phyloP scores from a whole-genome alignment of 257 asterid species.

The Penstemon eatonii region DNA sequence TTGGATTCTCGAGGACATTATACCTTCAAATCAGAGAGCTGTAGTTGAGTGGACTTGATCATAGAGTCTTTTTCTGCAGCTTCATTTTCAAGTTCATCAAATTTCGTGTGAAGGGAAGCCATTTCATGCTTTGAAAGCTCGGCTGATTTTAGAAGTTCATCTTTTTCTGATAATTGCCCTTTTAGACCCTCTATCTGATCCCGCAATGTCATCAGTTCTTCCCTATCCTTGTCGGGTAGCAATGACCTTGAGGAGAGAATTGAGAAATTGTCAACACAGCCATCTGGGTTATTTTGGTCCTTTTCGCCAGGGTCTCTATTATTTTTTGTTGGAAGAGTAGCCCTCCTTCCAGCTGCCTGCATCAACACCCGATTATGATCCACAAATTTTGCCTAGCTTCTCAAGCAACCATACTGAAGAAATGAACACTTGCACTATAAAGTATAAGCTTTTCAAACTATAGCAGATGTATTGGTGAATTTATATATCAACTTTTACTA shows the following conservation, averaged over 20 bases:
- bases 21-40: constrained; percentile 89
- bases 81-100: constrained; percentile 57
- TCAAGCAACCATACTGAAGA: background rate
- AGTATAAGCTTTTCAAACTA: background rate
- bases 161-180: constrained; percentile 68
- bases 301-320: constrained; percentile 44
- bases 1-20: constrained; percentile 12
- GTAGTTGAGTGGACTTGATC: constrained; percentile 67
- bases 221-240: constrained; percentile 70
- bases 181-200: constrained; percentile 76
- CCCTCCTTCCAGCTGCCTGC: constrained; percentile 65
- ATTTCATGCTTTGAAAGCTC: constrained; percentile 63
- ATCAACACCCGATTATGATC: constrained; percentile 25
- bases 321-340: constrained; percentile 54
- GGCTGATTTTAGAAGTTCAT: constrained; percentile 69
- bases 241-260: constrained; percentile 50
- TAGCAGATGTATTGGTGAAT: background rate
- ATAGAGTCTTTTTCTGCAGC: constrained; percentile 65
- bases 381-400: background rate
- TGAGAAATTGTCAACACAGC: constrained; percentile 50
- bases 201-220: constrained; percentile 67
- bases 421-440: background rate
- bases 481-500: background rate
- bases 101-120: constrained; percentile 45
- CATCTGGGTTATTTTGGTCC: constrained; percentile 46